phyloP scores from a whole-genome alignment of 176 grass and related monocot genomes.

The Themeda triandra region DNA sequence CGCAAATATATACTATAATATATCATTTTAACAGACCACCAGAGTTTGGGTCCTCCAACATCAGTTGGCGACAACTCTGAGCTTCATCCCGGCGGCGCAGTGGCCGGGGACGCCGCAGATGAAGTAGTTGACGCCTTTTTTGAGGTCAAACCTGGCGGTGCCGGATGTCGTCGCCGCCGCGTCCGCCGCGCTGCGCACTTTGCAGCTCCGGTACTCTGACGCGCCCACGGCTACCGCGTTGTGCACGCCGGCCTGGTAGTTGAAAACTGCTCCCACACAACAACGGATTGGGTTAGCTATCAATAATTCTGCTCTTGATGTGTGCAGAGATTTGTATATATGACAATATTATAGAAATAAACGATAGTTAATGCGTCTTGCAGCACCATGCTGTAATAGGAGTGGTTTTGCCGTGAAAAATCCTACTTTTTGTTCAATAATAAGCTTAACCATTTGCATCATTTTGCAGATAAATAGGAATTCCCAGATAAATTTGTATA shows the following conservation, averaged over 20 bases:
- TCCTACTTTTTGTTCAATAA: background rate
- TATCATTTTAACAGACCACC: too few relatives aligned
- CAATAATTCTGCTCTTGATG: too few relatives aligned
- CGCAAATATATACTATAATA: too few relatives aligned
- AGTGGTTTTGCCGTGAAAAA: too few relatives aligned
- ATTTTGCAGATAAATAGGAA: too few relatives aligned
- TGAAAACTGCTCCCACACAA: slow-evolving; percentile 47
- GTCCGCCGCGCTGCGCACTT: background rate
- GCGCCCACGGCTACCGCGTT: slow-evolving; percentile 59
- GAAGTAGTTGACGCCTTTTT: slow-evolving; percentile 66
- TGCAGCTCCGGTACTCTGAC: slow-evolving; percentile 51
- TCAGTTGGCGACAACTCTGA: slow-evolving; percentile 62
- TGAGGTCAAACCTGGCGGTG: slow-evolving; percentile 37
- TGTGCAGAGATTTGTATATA: too few relatives aligned
- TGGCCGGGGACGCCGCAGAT: slow-evolving; percentile 70
- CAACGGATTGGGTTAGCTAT: too few relatives aligned
- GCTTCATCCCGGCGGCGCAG: slow-evolving; percentile 70
- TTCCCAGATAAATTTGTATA: background rate
- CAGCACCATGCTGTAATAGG: too few relatives aligned
- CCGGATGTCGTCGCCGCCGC: slow-evolving; percentile 18
- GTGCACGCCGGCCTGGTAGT: slow-evolving; percentile 47
- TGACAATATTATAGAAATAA: too few relatives aligned
- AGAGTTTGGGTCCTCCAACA: background rate
- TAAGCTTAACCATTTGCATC: too few relatives aligned
- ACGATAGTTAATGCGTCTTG: too few relatives aligned